Evolutionary conservation across 139 green algal species (phyloP).

Genomic region (Dunaliella primolecta): DNA sequence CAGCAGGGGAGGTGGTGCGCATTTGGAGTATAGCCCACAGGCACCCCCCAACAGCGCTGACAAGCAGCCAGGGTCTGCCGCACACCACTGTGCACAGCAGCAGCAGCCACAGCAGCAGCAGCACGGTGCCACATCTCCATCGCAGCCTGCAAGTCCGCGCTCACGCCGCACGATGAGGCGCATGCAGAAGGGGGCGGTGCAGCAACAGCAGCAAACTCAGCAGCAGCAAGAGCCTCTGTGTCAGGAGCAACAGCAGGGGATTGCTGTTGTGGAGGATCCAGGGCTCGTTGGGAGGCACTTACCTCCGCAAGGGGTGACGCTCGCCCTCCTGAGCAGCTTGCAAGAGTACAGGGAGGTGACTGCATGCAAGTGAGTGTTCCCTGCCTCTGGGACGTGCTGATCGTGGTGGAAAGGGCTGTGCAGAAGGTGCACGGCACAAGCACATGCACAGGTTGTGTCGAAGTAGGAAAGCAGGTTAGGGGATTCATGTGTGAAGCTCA

Average conservation of each 20-base stretch:
- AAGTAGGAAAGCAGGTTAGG: too few relatives aligned
- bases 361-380: constrained; percentile 1
- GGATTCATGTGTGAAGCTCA: too few relatives aligned
- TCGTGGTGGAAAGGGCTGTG: too few relatives aligned
- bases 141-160: not conserved
- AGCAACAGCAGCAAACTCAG: not conserved
- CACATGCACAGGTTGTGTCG: too few relatives aligned
- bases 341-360: constrained; percentile 3
- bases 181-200: not conserved
- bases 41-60: too few relatives aligned
- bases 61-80: not conserved
- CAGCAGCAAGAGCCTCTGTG: not conserved
- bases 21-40: not conserved
- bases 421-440: too few relatives aligned
- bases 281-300: not conserved
- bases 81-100: not conserved
- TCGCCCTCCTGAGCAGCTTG: not conserved
- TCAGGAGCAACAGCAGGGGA: not conserved
- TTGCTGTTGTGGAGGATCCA: not conserved
- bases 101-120: not conserved
- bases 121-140: not conserved
- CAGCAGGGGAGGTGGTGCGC: not conserved
- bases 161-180: not conserved
- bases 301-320: not conserved
- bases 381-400: too few relatives aligned